phyloP scores from a whole-genome alignment of 306 rosid species.

The Dalbergia cultrata region DNA sequence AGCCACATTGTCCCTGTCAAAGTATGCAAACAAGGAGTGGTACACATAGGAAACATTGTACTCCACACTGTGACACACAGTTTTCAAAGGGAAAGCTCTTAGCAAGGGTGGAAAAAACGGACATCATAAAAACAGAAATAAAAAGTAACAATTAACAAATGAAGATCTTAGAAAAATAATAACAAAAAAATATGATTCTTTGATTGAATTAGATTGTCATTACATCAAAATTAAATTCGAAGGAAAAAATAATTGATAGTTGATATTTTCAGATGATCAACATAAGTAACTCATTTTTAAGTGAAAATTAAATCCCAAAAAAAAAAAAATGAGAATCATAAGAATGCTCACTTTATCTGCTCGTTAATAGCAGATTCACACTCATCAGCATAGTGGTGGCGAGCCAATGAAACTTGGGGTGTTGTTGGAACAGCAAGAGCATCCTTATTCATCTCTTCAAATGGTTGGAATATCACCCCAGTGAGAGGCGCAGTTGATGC shows the following conservation, averaged over 20 bases:
- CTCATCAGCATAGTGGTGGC: constrained; percentile 48
- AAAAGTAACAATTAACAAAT: not conserved
- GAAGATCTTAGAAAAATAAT: not conserved
- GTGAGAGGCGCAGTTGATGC: constrained; percentile 45
- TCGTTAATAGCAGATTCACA: constrained; percentile 60
- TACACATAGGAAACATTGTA: constrained; percentile 70
- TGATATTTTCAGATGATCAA: too few relatives aligned
- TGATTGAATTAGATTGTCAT: too few relatives aligned
- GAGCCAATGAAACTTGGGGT: constrained; percentile 59
- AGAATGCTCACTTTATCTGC: constrained; percentile 59
- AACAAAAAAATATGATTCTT: not conserved
- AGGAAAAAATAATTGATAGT: too few relatives aligned
- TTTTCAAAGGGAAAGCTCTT: constrained; percentile 10
- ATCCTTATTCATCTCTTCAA: constrained; percentile 59
- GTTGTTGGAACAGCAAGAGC: constrained; percentile 49
- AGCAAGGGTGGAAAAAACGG: not conserved
- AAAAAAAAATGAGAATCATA: not conserved
- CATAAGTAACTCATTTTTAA: not conserved
- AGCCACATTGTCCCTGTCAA: constrained; percentile 70
- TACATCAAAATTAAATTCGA: too few relatives aligned
- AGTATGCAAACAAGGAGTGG: constrained; percentile 72
- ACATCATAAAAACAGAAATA: not conserved
- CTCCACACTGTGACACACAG: constrained; percentile 59
- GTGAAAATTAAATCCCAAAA: not conserved
- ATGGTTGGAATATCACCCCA: constrained; percentile 60